These are phyloP conservation scores for Komagataella kurtzmanii DNA, from an alignment of 805 yeast species.

Conservation along the genomic window DNA sequence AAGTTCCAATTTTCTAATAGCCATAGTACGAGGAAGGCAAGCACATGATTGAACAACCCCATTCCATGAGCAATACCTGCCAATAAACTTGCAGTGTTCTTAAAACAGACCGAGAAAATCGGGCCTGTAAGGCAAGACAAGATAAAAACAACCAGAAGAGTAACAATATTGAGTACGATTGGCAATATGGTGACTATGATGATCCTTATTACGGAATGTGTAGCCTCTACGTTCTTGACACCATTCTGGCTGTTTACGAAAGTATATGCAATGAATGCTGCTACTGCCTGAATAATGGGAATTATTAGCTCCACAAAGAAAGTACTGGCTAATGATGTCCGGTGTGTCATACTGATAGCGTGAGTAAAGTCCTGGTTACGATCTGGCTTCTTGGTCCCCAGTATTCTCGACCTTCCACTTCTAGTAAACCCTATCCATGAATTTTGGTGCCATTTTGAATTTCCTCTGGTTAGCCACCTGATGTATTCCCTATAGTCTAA, in stretches of 20 bases:
- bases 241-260: slow-evolving; percentile 86
- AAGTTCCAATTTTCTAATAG: slow-evolving; percentile 28
- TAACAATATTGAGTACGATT: slow-evolving; percentile 21
- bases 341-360: slow-evolving; percentile 45
- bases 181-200: slow-evolving; percentile 39
- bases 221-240: slow-evolving; percentile 31
- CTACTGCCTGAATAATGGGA: slow-evolving; percentile 57
- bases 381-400: slow-evolving; percentile 78
- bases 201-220: slow-evolving; percentile 52
- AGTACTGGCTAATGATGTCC: slow-evolving; percentile 68
- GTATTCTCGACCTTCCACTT: slow-evolving; percentile 70
- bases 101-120: slow-evolving; percentile 18
- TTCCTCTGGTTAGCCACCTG: slow-evolving; percentile 77
- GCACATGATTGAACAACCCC: slow-evolving; percentile 20
- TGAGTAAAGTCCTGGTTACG: slow-evolving; percentile 24
- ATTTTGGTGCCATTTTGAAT: slow-evolving; percentile 45
- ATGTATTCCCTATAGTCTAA: slow-evolving; percentile 34
- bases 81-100: slow-evolving; percentile 19
- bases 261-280: slow-evolving; percentile 58
- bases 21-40: slow-evolving; percentile 22
- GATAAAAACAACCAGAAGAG: slow-evolving; percentile 19
- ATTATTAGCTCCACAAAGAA: slow-evolving; percentile 70
- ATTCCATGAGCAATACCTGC: slow-evolving; percentile 26
- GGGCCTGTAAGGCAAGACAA: slow-evolving; percentile 26
- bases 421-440: slow-evolving; percentile 78